Base-by-base conservation (phyloP, 768 basidiomycete genomes). In the Lentinula lateritia region DNA sequence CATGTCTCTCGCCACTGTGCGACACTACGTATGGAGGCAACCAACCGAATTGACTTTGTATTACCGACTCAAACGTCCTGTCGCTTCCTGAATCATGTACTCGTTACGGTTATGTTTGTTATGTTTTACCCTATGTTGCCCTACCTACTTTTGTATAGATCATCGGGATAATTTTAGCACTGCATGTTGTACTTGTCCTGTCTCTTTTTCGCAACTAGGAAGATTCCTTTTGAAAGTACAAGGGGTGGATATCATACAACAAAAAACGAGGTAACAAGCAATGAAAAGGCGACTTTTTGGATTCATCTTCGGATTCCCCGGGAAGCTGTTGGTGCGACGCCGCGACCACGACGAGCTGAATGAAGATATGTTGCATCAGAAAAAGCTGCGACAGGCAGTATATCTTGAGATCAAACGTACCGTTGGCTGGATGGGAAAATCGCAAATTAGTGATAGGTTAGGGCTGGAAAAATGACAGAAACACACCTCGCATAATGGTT, bases 401-500 rank as follows among this genome's bases (percentile, higher is more conserved):
- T 10, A 12, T 35, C 13, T 50, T 34, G 23, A 28, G 43, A 16
- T 45, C 4, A 46, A 58, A 46, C 80, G 71, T 73, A 92, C 92
- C 92, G 65, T 94, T 94, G 61, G 92, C 92, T 93, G 70, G 28
- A 66, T 65, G 68, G 61, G 69, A 66, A 48, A 63, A 39, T 38
- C 16, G 23, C 15, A 34, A 42, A 67, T 67, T 36, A 66, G 63
- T 63, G 60, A 57, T 20, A 48, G 9, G 20, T 36, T 2, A 7
- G 46, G 28, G 28, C 28, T 28, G 28, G 28, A 28, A 20, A 10
- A 42, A 12, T 6, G 43, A 50, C 52, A 59, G 50, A 43, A 58
- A 71, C 92, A 67, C 66, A 97, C 94, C 96, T 75, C 96, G 83
- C 91, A 97, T 95, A 68, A 98, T 98, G 13, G 96, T 98, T 48